Evolutionary conservation across 1,284 basidiomycete species (phyloP), one percentile per base, ranked within the genome.

Genomic region (Cerioporus squamosus): DNA sequence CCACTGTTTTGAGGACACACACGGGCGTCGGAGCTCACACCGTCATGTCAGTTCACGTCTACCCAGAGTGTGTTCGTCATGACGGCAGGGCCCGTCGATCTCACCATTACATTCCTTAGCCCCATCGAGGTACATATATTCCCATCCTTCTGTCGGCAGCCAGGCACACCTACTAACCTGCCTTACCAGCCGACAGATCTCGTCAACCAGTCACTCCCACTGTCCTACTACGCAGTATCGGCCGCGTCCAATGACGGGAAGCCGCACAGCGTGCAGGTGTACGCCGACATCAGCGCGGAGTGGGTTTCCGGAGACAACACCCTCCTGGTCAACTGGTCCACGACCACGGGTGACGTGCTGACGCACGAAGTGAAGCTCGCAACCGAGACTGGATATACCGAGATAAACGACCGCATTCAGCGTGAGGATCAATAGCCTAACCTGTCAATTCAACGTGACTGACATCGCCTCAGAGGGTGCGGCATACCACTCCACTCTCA

Each of bases 251-350:
- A 75, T 15, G 85, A 89, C 65, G 82, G 81, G 12, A 61, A 64
- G 7, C 62, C 80, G 4, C 87, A 88, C 68, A 71, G 72, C 18
- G 81, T 90, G 6, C 82, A 85, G 66, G 64, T 87, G 6, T 87
- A 89, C 70, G 81, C 81, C 20, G 85, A 90, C 67, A 84, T 88
- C 70, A 84, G 81, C 54, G 85, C 81, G 12, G 85, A 87, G 74
- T 88, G 86, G 86, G 77, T 81, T 17, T 81, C 83, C 22, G 83
- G 84, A 14, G 79, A 85, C 67, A 80, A 84, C 65, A 74, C 73
- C 22, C 73, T 81, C 51, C 68, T 68, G 2, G 83, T 77, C 20
- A 82, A 79, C 67, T 89, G 86, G 86, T 75, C 73, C 20, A 82
- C 80, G 40, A 75, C 75, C 8, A 76, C 74, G 2, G 77, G 75